Conservation (phyloP, 768 basidiomycete genomes). For the Serendipita vermifera region DNA sequence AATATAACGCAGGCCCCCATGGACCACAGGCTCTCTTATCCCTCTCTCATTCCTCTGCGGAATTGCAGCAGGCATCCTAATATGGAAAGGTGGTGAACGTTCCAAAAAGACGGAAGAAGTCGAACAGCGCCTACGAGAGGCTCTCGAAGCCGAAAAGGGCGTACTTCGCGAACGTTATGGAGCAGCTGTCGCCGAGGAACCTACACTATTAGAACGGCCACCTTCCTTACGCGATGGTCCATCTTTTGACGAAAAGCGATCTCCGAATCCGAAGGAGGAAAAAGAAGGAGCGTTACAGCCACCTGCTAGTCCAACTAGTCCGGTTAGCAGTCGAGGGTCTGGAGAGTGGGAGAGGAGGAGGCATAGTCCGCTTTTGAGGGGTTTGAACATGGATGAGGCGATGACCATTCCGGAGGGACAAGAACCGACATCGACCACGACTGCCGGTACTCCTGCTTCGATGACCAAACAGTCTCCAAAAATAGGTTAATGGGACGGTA, state of each 20-base stretch:
- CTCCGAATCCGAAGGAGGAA: too few species aligned
- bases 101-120: constrained; percentile 58
- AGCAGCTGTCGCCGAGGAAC: not conserved
- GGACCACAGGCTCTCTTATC: constrained; percentile 45
- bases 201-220: not conserved
- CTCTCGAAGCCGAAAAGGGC: constrained; percentile 26
- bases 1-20: constrained; percentile 20
- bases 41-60: constrained; percentile 64
- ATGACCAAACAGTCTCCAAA: too few species aligned
- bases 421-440: not conserved
- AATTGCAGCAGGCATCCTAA: constrained; percentile 56
- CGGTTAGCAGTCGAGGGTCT: too few species aligned
- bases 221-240: too few species aligned
- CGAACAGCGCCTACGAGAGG: constrained; percentile 41
- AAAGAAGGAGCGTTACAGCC: too few species aligned
- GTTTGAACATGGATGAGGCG: not conserved
- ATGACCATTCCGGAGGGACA: constrained; percentile 5
- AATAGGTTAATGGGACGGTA: not conserved
- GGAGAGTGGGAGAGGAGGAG: too few species aligned
- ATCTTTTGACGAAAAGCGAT: too few species aligned
- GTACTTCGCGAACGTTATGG: not conserved
- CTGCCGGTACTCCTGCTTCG: too few species aligned
- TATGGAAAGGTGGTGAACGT: constrained; percentile 58
- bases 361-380: not conserved
- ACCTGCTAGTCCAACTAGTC: too few species aligned